A percentile compares a stretch with the other conserved stretches of the same genome.
Evolutionary conservation across 176 grass and related monocot species (phyloP).

Genomic region (Aegilops tauschii): DNA sequence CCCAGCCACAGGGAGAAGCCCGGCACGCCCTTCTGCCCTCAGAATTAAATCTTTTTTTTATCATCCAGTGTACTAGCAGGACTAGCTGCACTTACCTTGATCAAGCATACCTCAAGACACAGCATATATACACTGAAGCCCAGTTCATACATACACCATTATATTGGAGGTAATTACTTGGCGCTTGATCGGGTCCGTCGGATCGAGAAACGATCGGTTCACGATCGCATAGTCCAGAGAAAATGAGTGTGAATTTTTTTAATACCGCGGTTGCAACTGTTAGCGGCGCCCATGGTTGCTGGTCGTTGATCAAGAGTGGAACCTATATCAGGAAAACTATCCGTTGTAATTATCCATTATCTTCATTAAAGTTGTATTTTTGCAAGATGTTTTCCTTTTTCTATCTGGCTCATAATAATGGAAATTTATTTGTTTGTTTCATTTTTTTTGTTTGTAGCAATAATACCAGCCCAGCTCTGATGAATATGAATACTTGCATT

Average conservation of each 20-base stretch:
- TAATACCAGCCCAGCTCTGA: background rate
- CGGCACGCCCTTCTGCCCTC: too few species aligned
- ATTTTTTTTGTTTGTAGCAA: background rate
- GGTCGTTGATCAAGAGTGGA: background rate
- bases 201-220: background rate
- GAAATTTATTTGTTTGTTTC: too few species aligned
- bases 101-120: background rate
- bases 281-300: background rate
- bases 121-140: background rate
- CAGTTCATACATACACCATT: background rate
- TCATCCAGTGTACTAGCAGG: background rate
- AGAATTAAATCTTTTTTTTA: background rate
- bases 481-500: background rate
- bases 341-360: background rate
- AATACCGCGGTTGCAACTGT: background rate
- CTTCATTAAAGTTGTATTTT: background rate
- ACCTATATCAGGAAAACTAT: too few species aligned
- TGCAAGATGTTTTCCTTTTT: background rate
- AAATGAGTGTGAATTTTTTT: background rate
- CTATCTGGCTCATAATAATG: background rate
- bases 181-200: background rate
- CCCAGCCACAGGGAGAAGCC: too few species aligned
- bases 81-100: background rate
- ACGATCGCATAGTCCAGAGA: background rate
- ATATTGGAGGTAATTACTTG: background rate